Evolutionary conservation across 2,329 filamentous ascomycete species (phyloP).

Genomic region (Gnomoniopsis smithogilvyi): DNA sequence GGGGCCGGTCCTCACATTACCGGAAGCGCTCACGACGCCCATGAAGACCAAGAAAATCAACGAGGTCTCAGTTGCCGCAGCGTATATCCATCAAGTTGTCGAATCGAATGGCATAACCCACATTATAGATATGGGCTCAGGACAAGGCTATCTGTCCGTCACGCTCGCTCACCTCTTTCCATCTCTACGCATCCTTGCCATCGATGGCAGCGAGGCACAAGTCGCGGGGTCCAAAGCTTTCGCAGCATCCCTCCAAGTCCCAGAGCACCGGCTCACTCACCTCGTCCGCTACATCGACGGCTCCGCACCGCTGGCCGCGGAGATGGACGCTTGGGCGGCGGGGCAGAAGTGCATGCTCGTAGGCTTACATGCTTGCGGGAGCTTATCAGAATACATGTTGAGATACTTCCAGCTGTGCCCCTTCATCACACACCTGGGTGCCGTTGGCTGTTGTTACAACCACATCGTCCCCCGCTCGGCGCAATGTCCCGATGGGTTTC

Average conservation of each 20-base stretch:
- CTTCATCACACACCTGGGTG: conserved; percentile 24
- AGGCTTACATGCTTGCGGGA: conserved; percentile 31
- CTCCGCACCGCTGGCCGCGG: conserved; percentile 18
- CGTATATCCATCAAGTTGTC: conserved; percentile 25
- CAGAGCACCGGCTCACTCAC: conserved; percentile 22
- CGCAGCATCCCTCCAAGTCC: conserved; percentile 22
- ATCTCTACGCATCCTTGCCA: conserved; percentile 25
- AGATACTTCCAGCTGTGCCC: conserved; percentile 24
- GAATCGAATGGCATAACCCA: conserved; percentile 22
- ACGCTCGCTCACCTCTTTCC: conserved; percentile 28
- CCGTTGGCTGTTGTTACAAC: conserved; percentile 32
- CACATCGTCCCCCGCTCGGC: conserved; percentile 31
- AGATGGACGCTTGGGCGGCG: conserved; percentile 26
- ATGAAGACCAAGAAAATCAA: conserved; percentile 31
- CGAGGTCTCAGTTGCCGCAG: conserved; percentile 27
- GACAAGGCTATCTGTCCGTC: conserved; percentile 30
- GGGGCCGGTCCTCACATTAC: conserved; percentile 18
- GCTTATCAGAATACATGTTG: conserved; percentile 31
- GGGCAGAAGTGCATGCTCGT: conserved; percentile 29
- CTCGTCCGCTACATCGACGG: conserved; percentile 28
- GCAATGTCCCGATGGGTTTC: conserved; percentile 32
- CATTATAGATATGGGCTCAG: conserved; percentile 24
- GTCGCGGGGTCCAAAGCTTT: conserved; percentile 25
- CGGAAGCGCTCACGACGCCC: conserved; percentile 21
- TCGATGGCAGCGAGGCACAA: conserved; percentile 30